Conservation (phyloP, 768 basidiomycete species). For the Tremella yokohamensis region DNA sequence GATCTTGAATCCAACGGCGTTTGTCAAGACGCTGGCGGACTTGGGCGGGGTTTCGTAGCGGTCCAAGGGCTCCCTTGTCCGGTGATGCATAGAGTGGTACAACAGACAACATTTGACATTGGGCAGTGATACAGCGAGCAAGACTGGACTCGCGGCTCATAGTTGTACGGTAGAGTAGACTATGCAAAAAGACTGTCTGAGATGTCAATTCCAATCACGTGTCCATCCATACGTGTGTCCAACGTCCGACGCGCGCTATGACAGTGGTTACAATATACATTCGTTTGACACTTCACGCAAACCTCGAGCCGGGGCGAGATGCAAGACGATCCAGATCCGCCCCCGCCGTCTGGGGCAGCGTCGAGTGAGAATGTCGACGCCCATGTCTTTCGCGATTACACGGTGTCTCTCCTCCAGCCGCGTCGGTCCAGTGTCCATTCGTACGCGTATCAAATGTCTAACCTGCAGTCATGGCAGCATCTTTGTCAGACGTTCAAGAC, state of each 20-base stretch:
- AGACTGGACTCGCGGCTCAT: too few relatives aligned
- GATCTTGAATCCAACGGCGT: conserved; percentile 82
- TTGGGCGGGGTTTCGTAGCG: conserved; percentile 28
- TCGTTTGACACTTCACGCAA: too few relatives aligned
- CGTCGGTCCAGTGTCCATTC: conserved; percentile 37
- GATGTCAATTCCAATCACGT: too few relatives aligned
- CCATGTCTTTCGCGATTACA: conserved; percentile 36
- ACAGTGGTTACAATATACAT: too few relatives aligned
- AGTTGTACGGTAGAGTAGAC: too few relatives aligned
- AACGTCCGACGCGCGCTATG: too few relatives aligned
- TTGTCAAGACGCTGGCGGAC: conserved; percentile 66
- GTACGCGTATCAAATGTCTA: not conserved
- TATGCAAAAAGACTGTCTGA: too few relatives aligned
- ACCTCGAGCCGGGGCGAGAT: not conserved
- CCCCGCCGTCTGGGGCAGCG: conserved; percentile 6
- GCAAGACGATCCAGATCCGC: conserved; percentile 13
- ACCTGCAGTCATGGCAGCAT: conserved; percentile 44
- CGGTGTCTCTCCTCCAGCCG: conserved; percentile 38
- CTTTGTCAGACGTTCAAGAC: conserved; percentile 35
- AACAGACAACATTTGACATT: too few relatives aligned
- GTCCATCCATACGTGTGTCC: too few relatives aligned
- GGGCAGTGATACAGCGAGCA: too few relatives aligned
- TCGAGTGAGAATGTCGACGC: conserved; percentile 32
- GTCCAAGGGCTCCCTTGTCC: not conserved
- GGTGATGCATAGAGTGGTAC: too few relatives aligned